Evolutionary conservation across 1,139 yeast species (phyloP), one percentile per base, ranked within the genome.

Genomic region (Kodamaea suecica): DNA sequence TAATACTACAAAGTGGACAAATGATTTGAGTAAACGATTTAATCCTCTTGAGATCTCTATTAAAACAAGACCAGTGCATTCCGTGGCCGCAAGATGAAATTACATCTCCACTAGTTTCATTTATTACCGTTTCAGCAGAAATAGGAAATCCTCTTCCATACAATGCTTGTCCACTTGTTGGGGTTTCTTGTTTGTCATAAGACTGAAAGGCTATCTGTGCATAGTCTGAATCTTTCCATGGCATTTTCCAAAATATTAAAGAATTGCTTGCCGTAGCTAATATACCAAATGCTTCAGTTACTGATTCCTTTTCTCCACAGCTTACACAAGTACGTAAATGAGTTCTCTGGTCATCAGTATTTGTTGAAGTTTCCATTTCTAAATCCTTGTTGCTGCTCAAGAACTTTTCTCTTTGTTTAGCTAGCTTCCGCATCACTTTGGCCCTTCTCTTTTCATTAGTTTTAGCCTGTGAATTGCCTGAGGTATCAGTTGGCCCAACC

Each of bases 31-130:
- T 42, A 11, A 28, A 14, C 7, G 33, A n/a, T 14, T 26, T 21
- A 3, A n/a, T 16, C 13, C 20, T 35, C 25, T 31, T 33, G 27
- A 37, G 12, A 9, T 29, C 27, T 11, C 16, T 12, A 6, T 51
- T 55, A 51, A 69, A 76, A 53, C 94, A 84, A 10, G 55, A 49
- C 42, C 61, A 68, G 53, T 83, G 94, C 61, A 82, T 72, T 8
- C 78, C 79, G 56, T 83, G 94, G 15, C 84, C 80, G 61, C 92
- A 83, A 2, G 85, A 77, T 3, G 75, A 63, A 12, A 73, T 60
- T 4, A 76, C 78, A 26, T 60, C 39, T 31, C 41, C 9, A 40
- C 36, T 17, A n/a, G n/a, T n/a, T n/a, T n/a, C n/a, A n/a, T n/a
- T n/a, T n/a, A n/a, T 41, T 42, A 10, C 31, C 39, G 27, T 48